Percentiles rank a stretch among this genome's conserved stretches.
phyloP scores from a whole-genome alignment of 1,139 yeast genomes.

The Diutina catenulata region DNA sequence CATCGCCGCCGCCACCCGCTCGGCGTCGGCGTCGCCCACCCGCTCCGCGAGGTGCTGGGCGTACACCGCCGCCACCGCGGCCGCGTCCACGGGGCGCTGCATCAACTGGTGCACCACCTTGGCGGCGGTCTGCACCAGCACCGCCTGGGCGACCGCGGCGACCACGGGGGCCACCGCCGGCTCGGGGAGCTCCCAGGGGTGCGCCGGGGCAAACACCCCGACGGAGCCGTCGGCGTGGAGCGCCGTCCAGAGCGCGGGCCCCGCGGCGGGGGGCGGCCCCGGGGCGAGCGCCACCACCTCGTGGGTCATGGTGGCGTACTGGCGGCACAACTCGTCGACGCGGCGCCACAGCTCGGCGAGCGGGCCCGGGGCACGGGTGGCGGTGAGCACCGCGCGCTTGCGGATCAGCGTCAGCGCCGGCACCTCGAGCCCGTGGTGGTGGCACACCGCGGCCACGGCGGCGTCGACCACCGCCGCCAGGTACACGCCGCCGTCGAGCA shows the following conservation, averaged over 20 bases:
- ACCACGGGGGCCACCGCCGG: conserved; percentile 14
- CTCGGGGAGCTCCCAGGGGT: conserved; percentile 21
- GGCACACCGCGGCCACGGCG: background rate
- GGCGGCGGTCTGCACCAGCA: conserved; percentile 19
- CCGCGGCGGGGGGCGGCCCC: conserved; percentile 5
- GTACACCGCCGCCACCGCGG: conserved; percentile 14
- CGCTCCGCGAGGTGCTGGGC: conserved; percentile 15
- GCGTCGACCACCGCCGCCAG: background rate
- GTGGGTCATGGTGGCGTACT: background rate
- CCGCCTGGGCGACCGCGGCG: conserved; percentile 12
- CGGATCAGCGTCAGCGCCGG: background rate
- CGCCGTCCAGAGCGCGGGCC: conserved; percentile 5
- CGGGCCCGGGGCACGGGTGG: too few species aligned
- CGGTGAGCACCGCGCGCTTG: too few species aligned
- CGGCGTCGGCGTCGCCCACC: conserved; percentile 15
- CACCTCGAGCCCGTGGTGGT: background rate
- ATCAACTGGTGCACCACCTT: conserved; percentile 14
- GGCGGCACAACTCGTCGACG: background rate
- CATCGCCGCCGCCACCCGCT: conserved; percentile 12
- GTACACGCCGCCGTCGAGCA: background rate
- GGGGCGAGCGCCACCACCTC: background rate
- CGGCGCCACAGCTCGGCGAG: background rate
- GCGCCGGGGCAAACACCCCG: conserved; percentile 22
- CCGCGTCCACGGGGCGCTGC: conserved; percentile 10
- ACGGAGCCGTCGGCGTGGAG: conserved; percentile 24